phyloP scores from a whole-genome alignment of 768 basidiomycete genomes.

The Boletus fagicola region DNA sequence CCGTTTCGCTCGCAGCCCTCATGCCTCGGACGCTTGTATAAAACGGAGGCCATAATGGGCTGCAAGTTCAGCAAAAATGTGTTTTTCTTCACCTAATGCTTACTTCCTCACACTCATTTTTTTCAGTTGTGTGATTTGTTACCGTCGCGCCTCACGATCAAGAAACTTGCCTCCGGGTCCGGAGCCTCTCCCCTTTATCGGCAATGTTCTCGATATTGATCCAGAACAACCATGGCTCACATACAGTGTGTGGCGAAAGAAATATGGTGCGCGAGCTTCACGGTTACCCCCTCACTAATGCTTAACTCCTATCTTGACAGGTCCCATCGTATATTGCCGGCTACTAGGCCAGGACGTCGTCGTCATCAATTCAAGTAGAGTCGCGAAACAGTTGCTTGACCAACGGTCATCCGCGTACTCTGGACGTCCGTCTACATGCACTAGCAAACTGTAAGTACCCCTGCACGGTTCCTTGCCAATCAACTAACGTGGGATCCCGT shows the following conservation, averaged over 20 bases:
- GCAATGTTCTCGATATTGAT: slow-evolving; percentile 26
- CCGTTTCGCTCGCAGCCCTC: slow-evolving; percentile 5
- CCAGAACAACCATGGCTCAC: slow-evolving; percentile 27
- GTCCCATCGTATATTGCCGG: slow-evolving; percentile 29
- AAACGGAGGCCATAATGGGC: neutral
- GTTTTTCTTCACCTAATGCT: neutral
- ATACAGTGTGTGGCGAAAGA: slow-evolving; percentile 28
- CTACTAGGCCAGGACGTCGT: slow-evolving; percentile 27
- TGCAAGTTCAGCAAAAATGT: slow-evolving; percentile 13
- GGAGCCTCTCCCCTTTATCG: slow-evolving; percentile 22
- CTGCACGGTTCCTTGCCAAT: neutral
- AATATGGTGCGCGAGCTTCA: slow-evolving; percentile 22
- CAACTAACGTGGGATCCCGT: neutral
- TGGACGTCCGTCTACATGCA: slow-evolving; percentile 23
- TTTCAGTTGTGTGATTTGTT: slow-evolving; percentile 14
- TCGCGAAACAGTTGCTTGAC: slow-evolving; percentile 30
- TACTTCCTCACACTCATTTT: slow-evolving; percentile 9
- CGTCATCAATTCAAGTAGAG: slow-evolving; percentile 26
- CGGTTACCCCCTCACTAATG: neutral
- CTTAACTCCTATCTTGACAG: slow-evolving; percentile 11
- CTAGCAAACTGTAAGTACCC: slow-evolving; percentile 22
- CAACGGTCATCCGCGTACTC: slow-evolving; percentile 32
- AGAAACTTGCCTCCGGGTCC: slow-evolving; percentile 26
- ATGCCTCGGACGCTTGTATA: slow-evolving; percentile 15
- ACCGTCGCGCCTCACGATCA: slow-evolving; percentile 5